Base-by-base conservation (phyloP, 768 basidiomycete genomes). In the Chalciporus pseudorubinellus region DNA sequence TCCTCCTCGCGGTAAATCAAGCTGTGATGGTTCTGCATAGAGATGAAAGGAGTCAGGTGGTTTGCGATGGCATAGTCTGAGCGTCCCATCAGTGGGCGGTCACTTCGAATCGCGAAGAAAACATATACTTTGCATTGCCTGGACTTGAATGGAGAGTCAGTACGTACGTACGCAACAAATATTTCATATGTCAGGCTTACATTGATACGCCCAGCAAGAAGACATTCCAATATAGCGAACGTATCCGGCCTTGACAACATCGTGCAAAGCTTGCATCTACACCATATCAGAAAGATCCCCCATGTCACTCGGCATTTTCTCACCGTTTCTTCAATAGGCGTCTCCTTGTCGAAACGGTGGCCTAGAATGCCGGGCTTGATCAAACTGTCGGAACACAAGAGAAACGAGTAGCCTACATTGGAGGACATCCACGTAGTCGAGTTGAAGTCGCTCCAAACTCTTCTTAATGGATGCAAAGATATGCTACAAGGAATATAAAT, bases 1-100 rank as follows among this genome's bases (percentile, higher is more conserved):
- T 81, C 83, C 61, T 85, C 83, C 61, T 84, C 83, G 38, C 82
- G 76, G 59, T 84, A 84, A 31, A 80, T 38, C 5, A 81, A 70
- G 51, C 63, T 76, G 61, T 84, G 77, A 52, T 80, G 76, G 65
- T 84, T 82, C 63, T 84, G 83, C 83, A 84, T 84, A 9, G 78
- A 78, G 65, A 83, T 77, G 68, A 84, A 83, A 6, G 76, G 78
- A 9, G 77, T 79, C 29, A 75, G 66, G 34, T 70, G 72, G 57
- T 75, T 72, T 26, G 57, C 61, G 53, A 74, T 73, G 4, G 75
- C 74, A 24, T 74, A 74, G 58, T 70, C 70, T 71, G 39, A 48
- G 41, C 47, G 3, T 29, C 51, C 36, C 18, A 6, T 20, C 12
- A 36, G 16, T 59, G 26, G 3, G 12, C 29, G 10, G 47, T 6